Conservation (phyloP, 306 rosid species). For the Neltuma alba region DNA sequence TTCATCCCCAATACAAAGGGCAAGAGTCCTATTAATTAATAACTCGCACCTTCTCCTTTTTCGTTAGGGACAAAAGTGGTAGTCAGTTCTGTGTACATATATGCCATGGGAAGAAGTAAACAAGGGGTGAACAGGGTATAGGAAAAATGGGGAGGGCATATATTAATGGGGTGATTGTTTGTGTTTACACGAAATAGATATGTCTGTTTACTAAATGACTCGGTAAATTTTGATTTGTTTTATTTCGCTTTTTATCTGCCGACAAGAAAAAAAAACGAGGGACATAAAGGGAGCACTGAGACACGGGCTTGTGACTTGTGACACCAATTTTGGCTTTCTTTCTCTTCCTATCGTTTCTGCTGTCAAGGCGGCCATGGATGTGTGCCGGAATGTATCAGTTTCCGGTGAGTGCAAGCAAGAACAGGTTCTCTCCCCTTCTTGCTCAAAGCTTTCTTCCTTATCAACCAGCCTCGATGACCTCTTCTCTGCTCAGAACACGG, state of each 20-base stretch:
- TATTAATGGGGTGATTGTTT: background rate
- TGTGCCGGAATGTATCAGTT: conserved; percentile 46
- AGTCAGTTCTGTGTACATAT: background rate
- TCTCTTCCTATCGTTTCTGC: background rate
- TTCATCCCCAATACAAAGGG: background rate
- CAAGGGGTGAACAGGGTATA: background rate
- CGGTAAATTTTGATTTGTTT: conserved; percentile 32
- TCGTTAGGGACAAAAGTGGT: background rate
- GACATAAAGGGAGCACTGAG: conserved; percentile 40
- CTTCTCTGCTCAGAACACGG: conserved; percentile 46
- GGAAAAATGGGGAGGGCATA: background rate
- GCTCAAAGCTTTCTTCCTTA: conserved; percentile 23
- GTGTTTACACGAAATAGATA: conserved; percentile 34
- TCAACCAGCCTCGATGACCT: conserved; percentile 39
- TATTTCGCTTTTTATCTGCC: conserved; percentile 56
- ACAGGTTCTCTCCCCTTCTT: conserved; percentile 24
- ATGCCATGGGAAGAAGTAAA: background rate
- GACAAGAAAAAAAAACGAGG: conserved; percentile 52
- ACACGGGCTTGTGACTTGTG: conserved; percentile 11
- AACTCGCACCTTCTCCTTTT: background rate
- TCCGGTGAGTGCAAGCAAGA: conserved; percentile 38
- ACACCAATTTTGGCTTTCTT: conserved; percentile 16
- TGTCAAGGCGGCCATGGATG: conserved; percentile 34
- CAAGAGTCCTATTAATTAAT: background rate
- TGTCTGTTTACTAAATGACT: conserved; percentile 42